Base-by-base conservation (phyloP, 2,329 filamentous ascomycete genomes). In the Sporothrix inflata region DNA sequence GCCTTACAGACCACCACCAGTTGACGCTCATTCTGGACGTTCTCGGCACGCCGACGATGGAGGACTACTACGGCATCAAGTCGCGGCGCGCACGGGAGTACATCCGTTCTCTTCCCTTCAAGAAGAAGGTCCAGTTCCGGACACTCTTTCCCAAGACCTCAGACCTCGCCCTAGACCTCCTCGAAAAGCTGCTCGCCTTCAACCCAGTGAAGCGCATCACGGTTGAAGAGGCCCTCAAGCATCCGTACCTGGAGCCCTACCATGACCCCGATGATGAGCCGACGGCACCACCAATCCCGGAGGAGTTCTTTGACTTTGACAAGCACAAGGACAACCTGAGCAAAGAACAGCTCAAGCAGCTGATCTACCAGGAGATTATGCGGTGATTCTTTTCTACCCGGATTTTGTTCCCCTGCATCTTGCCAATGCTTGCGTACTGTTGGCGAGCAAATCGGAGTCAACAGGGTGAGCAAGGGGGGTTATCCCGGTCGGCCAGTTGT, bases 1-100 rank as follows among this genome's bases (percentile, higher is more conserved):
- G 14, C 21, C 8, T 21, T 27, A 38, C 42, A 97, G 94, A 99
- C 81, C 96, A 99, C 83, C 96, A 99, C 84, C 96, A 99, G 84
- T 86, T 99, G 78, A 99, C 96, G 7, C 87, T 99, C 74, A 99
- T 99, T 79, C 87, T 99, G 76, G 96, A 99, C 78, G 95, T 99
- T 69, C 91, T 99, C 73, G 96, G 96, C 75, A 99, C 96, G 3
- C 96, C 96, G 2, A 99, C 96, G 14, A 99, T 99, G 96, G 96
- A 99, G 82, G 96, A 99, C 81, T 99, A 99, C 88, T 99, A 99
- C 79, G 96, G 96, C 76, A 99, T 99, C 89, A 99, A 99, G 85
- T 98, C 96, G 70, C 92, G 96, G 76, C 93, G 96, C 79, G 96
- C 96, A 68, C 90, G 96, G 76, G 96, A 99, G 84, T 99, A 99